Evolutionary conservation across 2,329 filamentous ascomycete genomes (phyloP), one percentile per base, ranked within the genome.

Genomic region (Trichoderma oligosporum): DNA sequence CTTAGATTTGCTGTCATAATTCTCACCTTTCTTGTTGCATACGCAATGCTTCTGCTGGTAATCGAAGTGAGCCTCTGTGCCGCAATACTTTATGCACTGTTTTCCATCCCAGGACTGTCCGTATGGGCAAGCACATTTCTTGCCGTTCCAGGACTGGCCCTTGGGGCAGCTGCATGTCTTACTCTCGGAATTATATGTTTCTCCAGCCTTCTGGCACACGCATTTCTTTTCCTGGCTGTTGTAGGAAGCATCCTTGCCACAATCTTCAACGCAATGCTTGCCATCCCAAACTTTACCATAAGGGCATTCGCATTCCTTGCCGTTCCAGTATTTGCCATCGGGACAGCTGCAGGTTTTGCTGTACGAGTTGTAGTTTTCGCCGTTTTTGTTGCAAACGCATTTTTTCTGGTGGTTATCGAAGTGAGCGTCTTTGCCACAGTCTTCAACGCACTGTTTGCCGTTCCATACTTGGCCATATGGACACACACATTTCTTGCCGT

Each of bases 21-120:
- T 27, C 38, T 61, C 11, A 18, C 60, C 57, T 6, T 54, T 20
- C 1, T 60, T 60, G 20, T 61, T 60, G 60, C 60, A 61, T 6
- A 60, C 60, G 44, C 60, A 61, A 4, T 54, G 29, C n/a, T 60
- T 53, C 22, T 42, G n/a, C 2, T 36, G 11, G 33, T 4, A n/a
- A 12, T 60, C 42, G 35, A 31, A 60, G 4, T 24, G n/a, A 11
- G 58, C 58, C 18, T 60, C 58, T 11, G 57, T 53, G 39, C 60
- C 60, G 18, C 57, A 61, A 12, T 60, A 38, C 9, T 24, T 35
- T 3, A 36, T 18, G 33, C 59, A 60, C 16, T 54, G 53, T 36
- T 55, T 57, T 22, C 29, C 35, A 12, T 54, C 20, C 33, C 20
- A 47, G 27, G n/a, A n/a, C n/a, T n/a, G n/a, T n/a, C 53, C 53